Evolutionary conservation across 1,284 basidiomycete genomes (phyloP), one percentile per base, ranked within the genome.

Genomic region (Lentinula novae-zelandiae): DNA sequence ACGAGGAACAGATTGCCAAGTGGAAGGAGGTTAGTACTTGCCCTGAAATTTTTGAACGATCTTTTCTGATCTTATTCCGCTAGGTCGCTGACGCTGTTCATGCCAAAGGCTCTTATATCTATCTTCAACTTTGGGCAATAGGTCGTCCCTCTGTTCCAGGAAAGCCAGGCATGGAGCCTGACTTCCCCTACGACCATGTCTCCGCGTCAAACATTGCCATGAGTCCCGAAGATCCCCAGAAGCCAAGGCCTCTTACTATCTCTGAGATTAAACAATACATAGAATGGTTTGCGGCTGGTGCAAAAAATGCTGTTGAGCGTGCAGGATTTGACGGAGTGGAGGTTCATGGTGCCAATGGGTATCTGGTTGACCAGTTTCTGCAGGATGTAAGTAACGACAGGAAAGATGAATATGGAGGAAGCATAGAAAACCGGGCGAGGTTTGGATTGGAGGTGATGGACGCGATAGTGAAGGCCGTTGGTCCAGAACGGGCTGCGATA

Each of bases 401-500:
- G 38, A 80, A 77, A 6, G 82, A 85, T 68, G 67, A 71, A 36
- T 84, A 79, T 69, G 81, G 82, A 13, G 81, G 81, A 5, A 73
- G 72, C 7, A 58, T 79, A 46, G 76, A 79, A 68, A 82, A 82
- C 69, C 71, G 82, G 51, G 63, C 71, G 0, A 71, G 78, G 17
- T 82, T 84, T 60, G 68, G 72, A 2, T 70, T 80, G 62, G 72
- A 71, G 66, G 73, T 80, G 3, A 68, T 79, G 38, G 72, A 77
- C 10, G 72, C 69, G 0, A 66, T 78, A n/a, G 67, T 65, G 0
- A 63, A 69, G 5, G 71, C 70, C 2, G 65, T 79, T 3, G 76
- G 76, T 0, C 62, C 67, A 40, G 67, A 71, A 38, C 71, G 72
- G 55, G 75, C 78, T 3, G 82, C 72, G 2, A 73, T 86, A 61